Evolutionary conservation across 1,284 basidiomycete species (phyloP).

Genomic region (Ganoderma sinense): DNA sequence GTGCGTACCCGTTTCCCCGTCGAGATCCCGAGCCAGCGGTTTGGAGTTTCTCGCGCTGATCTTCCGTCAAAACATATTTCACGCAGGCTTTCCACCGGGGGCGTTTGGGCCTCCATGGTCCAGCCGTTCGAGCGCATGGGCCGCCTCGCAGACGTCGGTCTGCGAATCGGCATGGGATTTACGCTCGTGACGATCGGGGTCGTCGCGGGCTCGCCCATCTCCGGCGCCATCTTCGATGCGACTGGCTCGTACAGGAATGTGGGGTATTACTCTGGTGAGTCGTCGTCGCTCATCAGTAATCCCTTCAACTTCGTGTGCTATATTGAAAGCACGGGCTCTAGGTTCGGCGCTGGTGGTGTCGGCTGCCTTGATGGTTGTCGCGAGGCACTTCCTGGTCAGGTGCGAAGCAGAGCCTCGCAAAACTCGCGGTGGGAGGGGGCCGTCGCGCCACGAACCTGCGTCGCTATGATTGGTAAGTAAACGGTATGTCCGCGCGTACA

Average conservation of each 20-base stretch:
- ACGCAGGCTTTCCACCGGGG: constrained; percentile 57
- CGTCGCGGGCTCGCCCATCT: constrained; percentile 58
- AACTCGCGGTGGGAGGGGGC: too few relatives aligned
- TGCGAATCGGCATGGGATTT: constrained; percentile 58
- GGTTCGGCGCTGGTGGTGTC: neutral
- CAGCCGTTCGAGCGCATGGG: constrained; percentile 64
- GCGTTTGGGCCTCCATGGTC: constrained; percentile 58
- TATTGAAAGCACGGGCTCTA: neutral
- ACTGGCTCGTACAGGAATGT: constrained; percentile 53
- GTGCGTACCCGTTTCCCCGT: neutral
- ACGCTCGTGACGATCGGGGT: constrained; percentile 53
- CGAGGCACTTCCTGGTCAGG: neutral
- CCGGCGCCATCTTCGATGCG: constrained; percentile 53
- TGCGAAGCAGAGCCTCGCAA: too few relatives aligned
- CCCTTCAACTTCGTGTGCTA: too few relatives aligned
- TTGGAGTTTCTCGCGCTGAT: too few relatives aligned
- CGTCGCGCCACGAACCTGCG: too few relatives aligned
- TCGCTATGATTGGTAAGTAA: too few relatives aligned
- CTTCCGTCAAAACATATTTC: constrained; percentile 47
- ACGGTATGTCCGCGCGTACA: too few relatives aligned
- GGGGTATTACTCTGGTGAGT: constrained; percentile 61
- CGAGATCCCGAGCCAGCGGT: too few relatives aligned
- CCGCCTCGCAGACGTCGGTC: constrained; percentile 58
- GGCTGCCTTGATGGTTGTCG: neutral
- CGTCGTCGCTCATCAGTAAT: neutral